Evolutionary conservation across 306 rosid species (phyloP), one percentile per base, ranked within the genome.

Genomic region (Glycine latifolia): DNA sequence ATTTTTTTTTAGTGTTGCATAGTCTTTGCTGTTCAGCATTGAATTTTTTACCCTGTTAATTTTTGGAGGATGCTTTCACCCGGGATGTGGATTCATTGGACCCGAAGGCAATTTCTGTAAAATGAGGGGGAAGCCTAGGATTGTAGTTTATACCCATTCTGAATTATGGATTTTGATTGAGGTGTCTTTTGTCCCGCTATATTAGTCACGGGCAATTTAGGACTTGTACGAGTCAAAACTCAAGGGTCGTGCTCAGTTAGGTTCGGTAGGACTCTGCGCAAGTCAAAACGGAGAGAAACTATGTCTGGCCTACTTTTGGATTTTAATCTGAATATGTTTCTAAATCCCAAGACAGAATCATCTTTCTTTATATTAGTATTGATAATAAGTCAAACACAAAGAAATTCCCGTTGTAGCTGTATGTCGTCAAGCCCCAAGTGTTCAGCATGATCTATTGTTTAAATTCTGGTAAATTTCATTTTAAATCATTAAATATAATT

Each of bases 211-310:
- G 88, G 80, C 48, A 43, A 58, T 80, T 50, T 33, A 26, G 58
- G 37, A 48, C 43, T 15, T 54, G 55, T 35, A 56, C 4, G 1
- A 67, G 72, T 82, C 69, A 75, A 76, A 31, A 67, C 50, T 41
- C 49, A 8, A 4, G 4, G 70, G 77, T 87, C 81, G 20, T 77
- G 85, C 81, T 59, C 80, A 53, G 86, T 77, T 82, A 79, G 82
- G 83, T 71, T 71, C 41, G 26, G 35, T 63, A 69, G 35, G 80
- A 60, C 65, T 43, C 73, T 63, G 78, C 78, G 31, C 47, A 71
- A 59, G 91, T 91, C 91, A 89, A 88, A 85, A 83, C 74, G 79
- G 76, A 61, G 70, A 85, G 76, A 83, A 85, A 71, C 78, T 69
- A 37, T 71, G 84, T 35, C 63, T 49, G 59, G 43, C 76, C 70